phyloP scores from a whole-genome alignment of 495 filamentous ascomycete species.

The Aspergillus sparsus region DNA sequence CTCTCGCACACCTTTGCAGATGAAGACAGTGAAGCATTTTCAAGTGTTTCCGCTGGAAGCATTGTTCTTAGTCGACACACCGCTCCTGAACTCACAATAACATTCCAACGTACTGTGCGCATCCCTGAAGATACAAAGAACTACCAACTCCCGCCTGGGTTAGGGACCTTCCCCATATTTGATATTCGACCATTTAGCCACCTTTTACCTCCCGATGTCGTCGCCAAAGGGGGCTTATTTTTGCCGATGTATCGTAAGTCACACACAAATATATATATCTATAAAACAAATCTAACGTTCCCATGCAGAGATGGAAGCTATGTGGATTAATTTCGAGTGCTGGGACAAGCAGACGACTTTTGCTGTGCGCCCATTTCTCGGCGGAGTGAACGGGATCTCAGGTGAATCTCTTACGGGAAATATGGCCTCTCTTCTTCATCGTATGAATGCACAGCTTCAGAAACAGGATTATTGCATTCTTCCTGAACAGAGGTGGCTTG shows the following conservation, averaged over 20 bases:
- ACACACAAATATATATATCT: neutral
- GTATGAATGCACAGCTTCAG: neutral
- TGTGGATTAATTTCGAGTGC: conserved; percentile 5
- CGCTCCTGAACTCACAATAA: conserved; percentile 1
- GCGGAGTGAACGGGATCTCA: neutral
- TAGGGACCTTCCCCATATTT: neutral
- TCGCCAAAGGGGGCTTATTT: neutral
- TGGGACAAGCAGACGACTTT: neutral
- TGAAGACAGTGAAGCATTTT: neutral
- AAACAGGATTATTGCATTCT: conserved; percentile 8
- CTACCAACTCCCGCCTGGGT: neutral
- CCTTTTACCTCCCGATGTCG: neutral
- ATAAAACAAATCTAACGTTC: too few species aligned
- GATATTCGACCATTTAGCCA: conserved; percentile 4
- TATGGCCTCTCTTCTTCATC: neutral
- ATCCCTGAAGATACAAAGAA: conserved; percentile 9
- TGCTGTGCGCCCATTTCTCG: neutral
- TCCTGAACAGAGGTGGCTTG: conserved; percentile 4
- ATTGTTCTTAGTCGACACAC: neutral
- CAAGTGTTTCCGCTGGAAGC: conserved; percentile 1
- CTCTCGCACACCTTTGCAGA: neutral
- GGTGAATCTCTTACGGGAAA: neutral
- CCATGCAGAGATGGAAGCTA: conserved; percentile 1
- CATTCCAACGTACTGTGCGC: conserved; percentile 5
- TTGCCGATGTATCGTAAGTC: conserved; percentile 9